These are phyloP conservation scores for Sicyos baderoa DNA, from an alignment of 306 rosid species.

Conservation along the genomic window DNA sequence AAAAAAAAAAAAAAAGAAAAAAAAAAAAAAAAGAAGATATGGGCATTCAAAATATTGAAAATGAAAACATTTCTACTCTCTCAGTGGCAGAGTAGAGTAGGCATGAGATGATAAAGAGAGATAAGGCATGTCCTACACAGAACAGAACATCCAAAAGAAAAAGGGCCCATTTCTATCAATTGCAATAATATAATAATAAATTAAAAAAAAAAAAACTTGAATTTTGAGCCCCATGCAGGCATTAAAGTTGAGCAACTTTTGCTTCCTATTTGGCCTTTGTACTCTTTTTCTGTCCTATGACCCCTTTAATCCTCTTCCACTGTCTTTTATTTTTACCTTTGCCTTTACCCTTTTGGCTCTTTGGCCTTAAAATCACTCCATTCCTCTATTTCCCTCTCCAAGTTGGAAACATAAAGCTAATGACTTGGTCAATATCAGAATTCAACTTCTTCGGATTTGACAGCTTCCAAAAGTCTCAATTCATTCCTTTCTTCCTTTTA, in stretches of 20 bases:
- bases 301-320: conserved; percentile 9
- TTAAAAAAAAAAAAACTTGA: too few species aligned
- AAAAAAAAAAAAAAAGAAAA: neutral
- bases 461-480: conserved; percentile 2
- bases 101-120: neutral
- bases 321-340: conserved; percentile 7
- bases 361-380: too few species aligned
- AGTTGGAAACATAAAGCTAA: neutral
- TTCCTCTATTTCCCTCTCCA: too few species aligned
- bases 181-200: too few species aligned
- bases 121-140: neutral
- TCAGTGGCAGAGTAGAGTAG: neutral
- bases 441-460: conserved; percentile 15
- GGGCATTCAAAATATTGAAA: too few species aligned
- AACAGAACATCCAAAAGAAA: conserved; percentile 5
- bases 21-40: neutral
- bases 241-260: conserved; percentile 22
- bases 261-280: conserved; percentile 24
- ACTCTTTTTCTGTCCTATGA: conserved; percentile 16
- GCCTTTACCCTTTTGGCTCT: conserved; percentile 26
- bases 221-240: conserved; percentile 23
- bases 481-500: neutral
- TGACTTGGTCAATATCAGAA: neutral
- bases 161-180: conserved; percentile 39
- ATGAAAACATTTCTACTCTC: too few species aligned